Percentiles rank a stretch among this genome's conserved stretches.
phyloP scores from a whole-genome alignment of 2,329 filamentous ascomycete genomes.

The Colletotrichum scovillei region DNA sequence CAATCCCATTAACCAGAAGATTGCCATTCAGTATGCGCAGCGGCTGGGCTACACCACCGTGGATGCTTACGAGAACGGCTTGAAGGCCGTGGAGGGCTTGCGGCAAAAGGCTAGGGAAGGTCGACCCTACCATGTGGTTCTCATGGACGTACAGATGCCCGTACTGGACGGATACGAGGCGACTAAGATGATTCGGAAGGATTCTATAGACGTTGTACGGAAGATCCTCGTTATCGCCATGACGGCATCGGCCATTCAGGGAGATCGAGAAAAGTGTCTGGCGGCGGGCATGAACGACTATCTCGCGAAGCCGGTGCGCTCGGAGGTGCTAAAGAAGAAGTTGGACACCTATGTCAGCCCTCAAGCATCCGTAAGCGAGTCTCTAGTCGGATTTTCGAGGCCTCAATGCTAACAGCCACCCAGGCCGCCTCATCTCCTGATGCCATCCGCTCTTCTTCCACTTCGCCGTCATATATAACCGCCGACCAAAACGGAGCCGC shows the following conservation, averaged over 20 bases:
- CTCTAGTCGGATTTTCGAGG: neutral
- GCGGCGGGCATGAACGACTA: conserved; percentile 98
- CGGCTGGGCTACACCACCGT: conserved; percentile 85
- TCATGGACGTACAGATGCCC: conserved; percentile 98
- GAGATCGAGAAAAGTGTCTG: conserved; percentile 94
- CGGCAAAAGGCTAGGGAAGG: conserved; percentile 77
- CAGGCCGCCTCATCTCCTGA: conserved; percentile 13
- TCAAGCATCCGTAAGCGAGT: conserved; percentile 39
- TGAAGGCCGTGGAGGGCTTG: conserved; percentile 89
- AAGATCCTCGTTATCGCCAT: conserved; percentile 95
- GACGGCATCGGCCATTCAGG: conserved; percentile 95
- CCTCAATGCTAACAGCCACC: conserved; percentile 1
- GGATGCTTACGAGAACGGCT: conserved; percentile 89
- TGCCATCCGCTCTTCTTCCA: conserved; percentile 26
- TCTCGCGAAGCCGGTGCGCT: conserved; percentile 92
- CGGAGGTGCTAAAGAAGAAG: conserved; percentile 86
- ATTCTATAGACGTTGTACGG: conserved; percentile 79
- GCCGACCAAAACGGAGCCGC: conserved; percentile 36
- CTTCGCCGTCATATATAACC: conserved; percentile 37
- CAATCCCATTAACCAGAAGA: conserved; percentile 94
- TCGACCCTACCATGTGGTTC: conserved; percentile 85
- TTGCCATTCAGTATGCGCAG: conserved; percentile 90
- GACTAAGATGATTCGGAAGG: conserved; percentile 83
- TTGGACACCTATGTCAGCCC: conserved; percentile 68
- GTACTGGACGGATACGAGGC: conserved; percentile 93